These are phyloP conservation scores for Lecanicillium sp. DNA, from an alignment of 2,329 filamentous ascomycete species.

Conservation along the genomic window DNA sequence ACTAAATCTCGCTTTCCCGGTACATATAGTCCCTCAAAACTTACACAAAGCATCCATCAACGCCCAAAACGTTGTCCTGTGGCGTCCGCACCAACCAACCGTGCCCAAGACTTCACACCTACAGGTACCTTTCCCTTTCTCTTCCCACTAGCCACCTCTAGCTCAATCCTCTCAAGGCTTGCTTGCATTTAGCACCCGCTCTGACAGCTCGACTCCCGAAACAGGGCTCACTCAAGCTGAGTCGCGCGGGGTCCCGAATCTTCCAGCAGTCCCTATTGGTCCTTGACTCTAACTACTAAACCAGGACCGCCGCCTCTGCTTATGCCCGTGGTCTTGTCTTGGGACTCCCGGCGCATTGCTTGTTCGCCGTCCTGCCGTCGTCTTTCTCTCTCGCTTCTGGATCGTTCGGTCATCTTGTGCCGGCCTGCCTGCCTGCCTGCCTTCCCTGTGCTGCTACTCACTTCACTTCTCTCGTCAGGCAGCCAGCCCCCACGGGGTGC, in stretches of 20 bases:
- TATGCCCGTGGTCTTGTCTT: neutral
- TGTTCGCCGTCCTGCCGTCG: neutral
- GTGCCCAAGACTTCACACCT: neutral
- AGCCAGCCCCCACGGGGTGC: neutral
- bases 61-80: neutral
- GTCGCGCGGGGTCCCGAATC: neutral
- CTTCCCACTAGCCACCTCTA: too few species aligned
- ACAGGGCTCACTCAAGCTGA: neutral
- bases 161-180: neutral
- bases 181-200: neutral
- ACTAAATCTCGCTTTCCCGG: too few species aligned
- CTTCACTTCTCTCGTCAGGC: slow-evolving; percentile 1
- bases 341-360: neutral
- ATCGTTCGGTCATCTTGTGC: too few species aligned
- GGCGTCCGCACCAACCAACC: neutral
- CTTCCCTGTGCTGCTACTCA: neutral
- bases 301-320: too few species aligned
- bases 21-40: too few species aligned
- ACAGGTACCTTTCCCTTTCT: too few species aligned
- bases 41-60: neutral
- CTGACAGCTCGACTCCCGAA: neutral
- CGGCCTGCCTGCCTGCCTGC: too few species aligned
- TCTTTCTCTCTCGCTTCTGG: neutral
- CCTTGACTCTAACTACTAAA: too few species aligned
- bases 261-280: too few species aligned